Evolutionary conservation across 257 asterid species (phyloP), one percentile per base, ranked within the genome.

Genomic region (Rehmannia glutinosa): DNA sequence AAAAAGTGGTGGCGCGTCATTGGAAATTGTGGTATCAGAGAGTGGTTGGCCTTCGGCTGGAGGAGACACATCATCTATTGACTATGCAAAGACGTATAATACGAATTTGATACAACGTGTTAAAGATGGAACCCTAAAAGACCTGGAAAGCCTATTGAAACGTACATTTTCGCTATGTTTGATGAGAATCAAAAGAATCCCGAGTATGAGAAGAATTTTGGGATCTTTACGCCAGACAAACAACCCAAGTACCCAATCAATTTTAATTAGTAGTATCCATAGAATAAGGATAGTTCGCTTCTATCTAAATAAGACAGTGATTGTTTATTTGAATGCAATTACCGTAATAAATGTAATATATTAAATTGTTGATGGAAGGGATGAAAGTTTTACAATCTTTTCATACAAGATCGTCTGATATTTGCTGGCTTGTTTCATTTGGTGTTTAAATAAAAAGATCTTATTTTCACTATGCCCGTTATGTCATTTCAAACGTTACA

Each of bases 41-140:
- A 78, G 63, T 11, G 83, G 83, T 3, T 78, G 83, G 83, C 83
- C 83, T 0, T 70, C 83, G 36, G 75, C 69, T 0, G 83, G 80
- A 8, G 77, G 70, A 0, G 69, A 57, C 60, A 15, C 56, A 32
- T 33, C 83, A 0, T 1, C 63, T 0, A 19, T 68, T 1, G 81
- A 75, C 0, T 36, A 71, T 33, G 80, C 83, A 0, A 62, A 62
- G 42, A 62, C 49, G 1, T 79, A 71, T 9, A 60, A 70, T 32
- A 71, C 68, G 33, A 79, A 79, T 55, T 62, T 79, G 83, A 55
- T 79, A 23, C 72, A 67, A 8, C 66, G 72, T 2, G 83, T 75
- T 4, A 75, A 53, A 11, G 35, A 8, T 33, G 83, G 83, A 1
- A 74, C 77, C 0, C 83, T 0, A 79, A 71, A 21, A 56, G 78